Evolutionary conservation across 2,329 filamentous ascomycete species (phyloP), one percentile per base, ranked within the genome.

Genomic region (Xenoacremonium recifei): DNA sequence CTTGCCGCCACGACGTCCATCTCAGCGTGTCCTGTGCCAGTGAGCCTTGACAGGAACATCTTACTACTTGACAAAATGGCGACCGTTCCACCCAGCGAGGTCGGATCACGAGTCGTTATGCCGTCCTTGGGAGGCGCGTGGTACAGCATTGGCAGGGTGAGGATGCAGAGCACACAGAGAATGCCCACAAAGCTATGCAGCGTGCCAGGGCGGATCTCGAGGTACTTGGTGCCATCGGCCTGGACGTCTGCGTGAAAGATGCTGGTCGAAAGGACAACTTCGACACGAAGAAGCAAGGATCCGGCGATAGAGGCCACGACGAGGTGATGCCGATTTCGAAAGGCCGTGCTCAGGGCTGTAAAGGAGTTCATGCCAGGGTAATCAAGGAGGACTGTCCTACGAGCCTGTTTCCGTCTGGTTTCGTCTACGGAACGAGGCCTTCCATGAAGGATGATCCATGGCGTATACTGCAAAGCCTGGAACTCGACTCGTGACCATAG

Each of bases 401-500:
- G 53, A 17, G 54, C 54, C 37, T 59, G 57, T 17, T 58, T 59
- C 15, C 56, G 51, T n/a, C 51, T 50, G 13, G 57, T 57, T 23
- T 59, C 56, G 5, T 55, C 48, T 4, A 53, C 54, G n/a, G 50
- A 54, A 10, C 40, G 41, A 1, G 57, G 56, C 37, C 49, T 45
- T 11, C 41, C 39, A 19, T 59, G 44, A 42, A 61, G 58, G 20
- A 57, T 41, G 18, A 60, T 60, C 58, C 58, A 61, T 3, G 58
- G 58, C 36, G 41, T 59, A 23, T 58, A 61, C 4, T 57, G 49
- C 19, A 56, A 32, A 19, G 58, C 50, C 37, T 61, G 58, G 25
- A 56, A 40, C 47, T 61, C 58, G 21, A 60, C 56, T 38, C 58
- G 45, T 3, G 45, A 45, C 58, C 58, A 60, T 20, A 60, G 43